These are phyloP conservation scores for Rhizopogon vesiculosus DNA, from an alignment of 768 basidiomycete species.

Conservation along the genomic window DNA sequence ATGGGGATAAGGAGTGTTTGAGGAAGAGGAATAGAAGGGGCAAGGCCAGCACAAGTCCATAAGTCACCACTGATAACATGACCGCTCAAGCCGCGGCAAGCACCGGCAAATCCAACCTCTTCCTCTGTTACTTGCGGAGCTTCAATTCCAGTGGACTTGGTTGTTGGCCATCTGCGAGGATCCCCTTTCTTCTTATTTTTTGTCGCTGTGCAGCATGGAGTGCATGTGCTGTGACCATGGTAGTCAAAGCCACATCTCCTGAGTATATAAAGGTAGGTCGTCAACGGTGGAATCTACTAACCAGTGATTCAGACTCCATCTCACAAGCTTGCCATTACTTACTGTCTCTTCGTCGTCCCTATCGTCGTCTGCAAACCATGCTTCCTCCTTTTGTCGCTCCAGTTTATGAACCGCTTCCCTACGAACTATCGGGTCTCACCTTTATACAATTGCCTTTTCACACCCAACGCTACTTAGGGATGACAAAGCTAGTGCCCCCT, in stretches of 20 bases:
- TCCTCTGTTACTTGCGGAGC: background rate
- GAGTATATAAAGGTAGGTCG: background rate
- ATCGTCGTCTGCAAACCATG: conserved; percentile 4
- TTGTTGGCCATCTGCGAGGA: background rate
- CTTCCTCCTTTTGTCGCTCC: background rate
- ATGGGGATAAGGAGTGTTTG: conserved; percentile 5
- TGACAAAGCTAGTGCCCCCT: background rate
- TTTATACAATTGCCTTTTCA: conserved; percentile 2
- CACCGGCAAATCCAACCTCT: no score
- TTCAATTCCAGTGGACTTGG: background rate
- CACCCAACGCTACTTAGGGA: conserved; percentile 2
- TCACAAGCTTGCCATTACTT: background rate
- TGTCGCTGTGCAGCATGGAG: background rate
- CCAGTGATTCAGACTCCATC: no score
- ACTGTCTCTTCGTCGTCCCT: background rate
- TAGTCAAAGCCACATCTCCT: background rate
- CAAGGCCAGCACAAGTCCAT: conserved; percentile 26
- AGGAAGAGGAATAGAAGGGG: conserved; percentile 25
- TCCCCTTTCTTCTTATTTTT: background rate
- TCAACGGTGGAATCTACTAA: background rate
- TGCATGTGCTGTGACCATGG: background rate
- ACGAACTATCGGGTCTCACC: conserved; percentile 1
- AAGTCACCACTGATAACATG: conserved; percentile 22
- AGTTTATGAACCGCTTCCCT: conserved; percentile 2
- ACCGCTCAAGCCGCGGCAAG: background rate